Percentiles rank a stretch among this genome's conserved stretches.
phyloP scores from a whole-genome alignment of 768 basidiomycete genomes.

The Flagelloscypha sp. region DNA sequence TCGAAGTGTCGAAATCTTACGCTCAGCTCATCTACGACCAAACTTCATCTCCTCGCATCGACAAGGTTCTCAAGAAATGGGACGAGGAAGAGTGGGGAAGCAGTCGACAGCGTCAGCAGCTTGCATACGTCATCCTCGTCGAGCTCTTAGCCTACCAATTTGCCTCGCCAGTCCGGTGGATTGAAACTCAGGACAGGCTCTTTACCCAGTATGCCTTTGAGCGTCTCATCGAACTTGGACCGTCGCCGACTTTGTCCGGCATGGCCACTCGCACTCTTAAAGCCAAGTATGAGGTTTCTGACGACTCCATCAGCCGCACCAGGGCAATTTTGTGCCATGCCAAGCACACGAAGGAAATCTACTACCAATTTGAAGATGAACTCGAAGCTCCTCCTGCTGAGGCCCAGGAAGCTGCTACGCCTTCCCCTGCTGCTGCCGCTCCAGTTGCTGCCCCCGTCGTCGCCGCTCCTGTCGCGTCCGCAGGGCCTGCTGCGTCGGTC shows the following conservation, averaged over 20 bases:
- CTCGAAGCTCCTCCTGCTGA: slow-evolving; percentile 32
- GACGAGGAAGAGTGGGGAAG: slow-evolving; percentile 84
- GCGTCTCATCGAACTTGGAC: slow-evolving; percentile 91
- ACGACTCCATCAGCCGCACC: slow-evolving; percentile 73
- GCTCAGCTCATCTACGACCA: slow-evolving; percentile 95
- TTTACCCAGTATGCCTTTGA: slow-evolving; percentile 85
- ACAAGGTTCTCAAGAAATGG: slow-evolving; percentile 92
- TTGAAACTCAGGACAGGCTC: slow-evolving; percentile 94
- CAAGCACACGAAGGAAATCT: slow-evolving; percentile 94
- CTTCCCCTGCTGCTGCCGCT: slow-evolving; percentile 29
- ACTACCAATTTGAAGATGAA: slow-evolving; percentile 96
- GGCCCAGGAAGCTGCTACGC: slow-evolving; percentile 26
- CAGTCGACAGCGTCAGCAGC: slow-evolving; percentile 76
- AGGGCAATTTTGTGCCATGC: slow-evolving; percentile 87
- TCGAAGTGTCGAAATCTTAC: slow-evolving; percentile 77
- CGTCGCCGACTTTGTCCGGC: slow-evolving; percentile 91
- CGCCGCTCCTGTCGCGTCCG: slow-evolving; percentile 37
- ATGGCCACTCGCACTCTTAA: slow-evolving; percentile 89
- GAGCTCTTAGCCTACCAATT: slow-evolving; percentile 98
- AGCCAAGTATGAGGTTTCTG: slow-evolving; percentile 86
- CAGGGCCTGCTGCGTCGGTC: slow-evolving; percentile 62
- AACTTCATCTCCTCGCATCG: slow-evolving; percentile 90
- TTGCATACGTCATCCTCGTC: slow-evolving; percentile 94
- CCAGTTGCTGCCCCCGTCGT: slow-evolving; percentile 33
- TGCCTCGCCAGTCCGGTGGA: slow-evolving; percentile 98